These are phyloP conservation scores for Jaapia argillacea DNA, from an alignment of 768 basidiomycete species.

Conservation along the genomic window DNA sequence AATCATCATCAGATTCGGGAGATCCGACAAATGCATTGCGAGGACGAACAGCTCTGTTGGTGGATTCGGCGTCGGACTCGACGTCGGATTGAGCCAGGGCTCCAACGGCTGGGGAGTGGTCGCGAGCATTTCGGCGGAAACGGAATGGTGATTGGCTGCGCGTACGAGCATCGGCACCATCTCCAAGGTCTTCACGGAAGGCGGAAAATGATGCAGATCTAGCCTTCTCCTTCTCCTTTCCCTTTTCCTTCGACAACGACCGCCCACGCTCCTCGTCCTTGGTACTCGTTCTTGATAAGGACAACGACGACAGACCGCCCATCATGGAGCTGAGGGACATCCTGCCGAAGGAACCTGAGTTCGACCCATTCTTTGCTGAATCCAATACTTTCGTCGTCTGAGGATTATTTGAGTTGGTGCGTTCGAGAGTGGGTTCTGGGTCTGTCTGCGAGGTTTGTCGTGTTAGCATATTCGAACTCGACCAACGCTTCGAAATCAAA, in stretches of 20 bases:
- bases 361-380: no score
- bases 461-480: no score
- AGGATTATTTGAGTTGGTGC: no score
- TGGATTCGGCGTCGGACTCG: constrained; percentile 45
- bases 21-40: constrained; percentile 55
- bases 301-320: constrained; percentile 55
- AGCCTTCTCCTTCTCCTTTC: constrained; percentile 21
- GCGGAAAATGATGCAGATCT: constrained; percentile 11
- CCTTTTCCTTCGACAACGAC: constrained; percentile 28
- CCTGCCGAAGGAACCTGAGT: constrained; percentile 54
- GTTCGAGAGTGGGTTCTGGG: no score
- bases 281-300: constrained; percentile 39
- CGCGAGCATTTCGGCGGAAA: constrained; percentile 51
- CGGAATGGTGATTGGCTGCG: constrained; percentile 78
- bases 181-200: constrained; percentile 1
- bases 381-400: no score
- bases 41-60: constrained; percentile 32
- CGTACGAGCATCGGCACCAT: constrained; percentile 35
- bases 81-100: constrained; percentile 52
- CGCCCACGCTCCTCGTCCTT: constrained; percentile 45
- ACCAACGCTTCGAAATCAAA: no score
- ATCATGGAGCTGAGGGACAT: constrained; percentile 63
- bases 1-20: constrained; percentile 58
- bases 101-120: constrained; percentile 38
- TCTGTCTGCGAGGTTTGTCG: no score